Percentiles rank a stretch among this genome's conserved stretches.
Conservation (phyloP, 768 basidiomycete genomes). For the Mycena vitilis region DNA sequence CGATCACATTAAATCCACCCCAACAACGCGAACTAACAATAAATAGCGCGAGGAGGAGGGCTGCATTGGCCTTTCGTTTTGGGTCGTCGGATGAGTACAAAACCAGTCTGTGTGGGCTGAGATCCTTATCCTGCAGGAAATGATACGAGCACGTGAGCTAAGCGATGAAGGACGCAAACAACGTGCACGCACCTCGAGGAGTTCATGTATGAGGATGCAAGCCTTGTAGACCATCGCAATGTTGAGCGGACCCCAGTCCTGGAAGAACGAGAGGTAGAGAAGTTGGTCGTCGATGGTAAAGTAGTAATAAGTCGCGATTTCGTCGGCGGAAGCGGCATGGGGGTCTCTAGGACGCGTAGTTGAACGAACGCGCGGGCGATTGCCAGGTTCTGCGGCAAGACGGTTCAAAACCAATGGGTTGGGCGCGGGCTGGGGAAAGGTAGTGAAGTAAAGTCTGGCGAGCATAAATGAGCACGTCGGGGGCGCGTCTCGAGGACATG, state of each 20-base stretch:
- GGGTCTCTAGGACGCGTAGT: conserved; percentile 63
- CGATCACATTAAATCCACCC: conserved; percentile 20
- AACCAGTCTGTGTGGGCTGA: conserved; percentile 79
- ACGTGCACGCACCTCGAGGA: conserved; percentile 72
- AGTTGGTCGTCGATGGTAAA: conserved; percentile 95
- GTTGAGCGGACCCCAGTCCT: conserved; percentile 94
- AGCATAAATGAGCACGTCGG: conserved; percentile 29
- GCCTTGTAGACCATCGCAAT: conserved; percentile 94
- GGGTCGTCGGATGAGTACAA: conserved; percentile 91
- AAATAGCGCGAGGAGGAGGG: conserved; percentile 93
- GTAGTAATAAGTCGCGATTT: conserved; percentile 84
- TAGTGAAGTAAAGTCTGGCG: conserved; percentile 87
- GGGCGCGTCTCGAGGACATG: conserved; percentile 25
- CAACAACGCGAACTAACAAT: conserved; percentile 67
- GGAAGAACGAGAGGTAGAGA: conserved; percentile 92
- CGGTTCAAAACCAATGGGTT: conserved; percentile 73
- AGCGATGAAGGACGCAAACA: conserved; percentile 47
- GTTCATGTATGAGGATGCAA: conserved; percentile 91
- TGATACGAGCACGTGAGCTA: conserved; percentile 52
- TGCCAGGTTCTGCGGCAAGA: conserved; percentile 60
- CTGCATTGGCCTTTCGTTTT: conserved; percentile 91
- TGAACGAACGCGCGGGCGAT: conserved; percentile 69
- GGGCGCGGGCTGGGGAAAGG: conserved; percentile 84
- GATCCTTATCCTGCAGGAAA: conserved; percentile 73
- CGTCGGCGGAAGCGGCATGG: conserved; percentile 77